Base-by-base conservation (phyloP, 108 stramenopile species). In the Mediolabrus comicus region DNA sequence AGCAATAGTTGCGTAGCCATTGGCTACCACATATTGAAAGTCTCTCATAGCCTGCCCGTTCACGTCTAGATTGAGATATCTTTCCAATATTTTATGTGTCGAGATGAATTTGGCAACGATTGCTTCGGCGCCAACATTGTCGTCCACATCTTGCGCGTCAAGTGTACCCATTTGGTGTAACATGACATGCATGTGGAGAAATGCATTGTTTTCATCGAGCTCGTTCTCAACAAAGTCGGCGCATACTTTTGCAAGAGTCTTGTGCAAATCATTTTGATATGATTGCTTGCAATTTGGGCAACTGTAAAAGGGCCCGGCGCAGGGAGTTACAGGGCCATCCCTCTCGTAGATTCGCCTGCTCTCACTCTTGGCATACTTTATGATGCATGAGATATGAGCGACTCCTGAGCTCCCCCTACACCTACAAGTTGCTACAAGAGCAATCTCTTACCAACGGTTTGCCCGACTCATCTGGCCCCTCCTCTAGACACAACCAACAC, bases 241-340 rank as follows among this genome's bases (percentile, higher is more conserved):
- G 16, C 16, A 16, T 16, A 5, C 56, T 13, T 29, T 30, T 32
- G 56, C 4, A 17, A 57, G 19, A 16, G 16, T 26, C 5, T 34
- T 16, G 7, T n/a, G 25, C 1, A 57, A 16, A 29, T 57, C 29
- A 19, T 57, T 57, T 10, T 57, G 56, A 57, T 57, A 57, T 22
- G 24, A 22, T 10, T 57, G 56, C 22, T 57, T 57, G 56, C 56
- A 57, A 4, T 57, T 32, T 7, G 56, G 56, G 5, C 56, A 57
- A 6, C 16, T 22, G 9, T 16, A n/a, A 16, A 32, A 57, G 16
- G 34, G 7, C 8, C 6, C 56, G 6, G 29, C 19, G 2, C n/a
- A 57, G 56, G 24, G 25, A 0, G 7, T 14, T 19, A 46, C 22
- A 46, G 17, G 19, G 4, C 43, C 43, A 1, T 16, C 17, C n/a